A percentile compares a stretch with the other conserved stretches of the same genome.
Evolutionary conservation across 306 rosid species (phyloP).

Genomic region (Canavalia gladiata): DNA sequence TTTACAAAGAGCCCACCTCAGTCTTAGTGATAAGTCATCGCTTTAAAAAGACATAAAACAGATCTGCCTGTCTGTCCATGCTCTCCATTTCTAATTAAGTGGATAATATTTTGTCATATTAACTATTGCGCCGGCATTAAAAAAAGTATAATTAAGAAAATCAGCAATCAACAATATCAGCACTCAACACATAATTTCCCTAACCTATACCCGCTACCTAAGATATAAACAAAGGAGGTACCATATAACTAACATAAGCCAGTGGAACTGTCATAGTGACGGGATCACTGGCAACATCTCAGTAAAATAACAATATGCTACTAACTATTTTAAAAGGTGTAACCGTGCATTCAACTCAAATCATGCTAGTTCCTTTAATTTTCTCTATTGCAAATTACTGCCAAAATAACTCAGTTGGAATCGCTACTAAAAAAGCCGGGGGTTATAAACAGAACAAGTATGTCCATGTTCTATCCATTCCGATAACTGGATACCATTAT

Average conservation of each 20-base stretch:
- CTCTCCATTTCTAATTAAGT: background rate
- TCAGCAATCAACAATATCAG: background rate
- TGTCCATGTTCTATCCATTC: slow-evolving; percentile 32
- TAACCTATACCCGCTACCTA: background rate
- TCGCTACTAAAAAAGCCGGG: background rate
- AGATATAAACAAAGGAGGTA: background rate
- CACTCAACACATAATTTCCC: slow-evolving; percentile 2
- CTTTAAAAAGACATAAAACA: background rate
- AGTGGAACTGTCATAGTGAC: background rate
- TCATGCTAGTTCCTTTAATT: background rate
- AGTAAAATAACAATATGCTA: slow-evolving; percentile 4
- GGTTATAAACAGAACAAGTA: slow-evolving; percentile 29
- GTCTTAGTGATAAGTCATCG: background rate
- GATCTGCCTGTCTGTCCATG: background rate
- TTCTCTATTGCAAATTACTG: slow-evolving; percentile 15
- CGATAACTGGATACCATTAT: slow-evolving; percentile 31
- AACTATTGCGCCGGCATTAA: background rate
- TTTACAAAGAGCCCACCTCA: background rate
- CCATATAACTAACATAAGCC: slow-evolving; percentile 13
- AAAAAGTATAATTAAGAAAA: background rate
- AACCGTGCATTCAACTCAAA: slow-evolving; percentile 11
- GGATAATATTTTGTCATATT: background rate
- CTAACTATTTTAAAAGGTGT: slow-evolving; percentile 20
- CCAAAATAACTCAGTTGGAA: slow-evolving; percentile 32
- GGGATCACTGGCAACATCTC: slow-evolving; percentile 11